A percentile compares a stretch with the other conserved stretches of the same genome.
Evolutionary conservation across 768 basidiomycete genomes (phyloP).

Genomic region (Leccinum rimulosum): DNA sequence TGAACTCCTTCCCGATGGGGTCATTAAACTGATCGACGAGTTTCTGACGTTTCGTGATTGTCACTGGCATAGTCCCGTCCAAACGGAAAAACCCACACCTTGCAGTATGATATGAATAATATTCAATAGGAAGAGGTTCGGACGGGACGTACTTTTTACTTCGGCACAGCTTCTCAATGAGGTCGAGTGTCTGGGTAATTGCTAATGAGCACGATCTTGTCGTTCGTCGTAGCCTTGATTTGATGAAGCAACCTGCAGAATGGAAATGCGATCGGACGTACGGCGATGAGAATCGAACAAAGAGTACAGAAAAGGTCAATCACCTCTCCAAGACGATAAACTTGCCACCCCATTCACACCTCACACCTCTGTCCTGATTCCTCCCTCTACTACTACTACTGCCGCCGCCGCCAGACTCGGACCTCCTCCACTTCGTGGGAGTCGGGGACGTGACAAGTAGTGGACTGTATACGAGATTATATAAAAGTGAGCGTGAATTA

Average conservation of each 20-base stretch:
- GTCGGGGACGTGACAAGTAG: no score
- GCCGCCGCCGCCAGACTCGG: neutral
- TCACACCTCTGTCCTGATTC: slow-evolving; percentile 45
- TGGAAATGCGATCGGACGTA: neutral
- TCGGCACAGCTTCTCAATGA: slow-evolving; percentile 87
- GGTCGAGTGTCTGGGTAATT: slow-evolving; percentile 95
- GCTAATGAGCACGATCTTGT: slow-evolving; percentile 96
- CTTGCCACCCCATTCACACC: slow-evolving; percentile 87
- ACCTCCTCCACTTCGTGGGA: no score
- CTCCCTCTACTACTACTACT: slow-evolving; percentile 41
- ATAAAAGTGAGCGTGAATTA: no score
- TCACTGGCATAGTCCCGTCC: slow-evolving; percentile 80
- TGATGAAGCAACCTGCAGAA: slow-evolving; percentile 74
- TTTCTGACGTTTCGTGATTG: slow-evolving; percentile 88
- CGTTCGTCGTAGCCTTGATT: slow-evolving; percentile 75
- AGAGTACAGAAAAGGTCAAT: slow-evolving; percentile 7
- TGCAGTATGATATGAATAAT: neutral
- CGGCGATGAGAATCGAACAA: neutral
- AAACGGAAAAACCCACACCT: slow-evolving; percentile 90
- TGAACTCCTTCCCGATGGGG: slow-evolving; percentile 88
- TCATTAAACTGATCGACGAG: slow-evolving; percentile 96
- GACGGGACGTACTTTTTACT: slow-evolving; percentile 64
- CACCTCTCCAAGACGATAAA: slow-evolving; percentile 92
- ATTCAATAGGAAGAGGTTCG: neutral
- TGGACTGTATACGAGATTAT: no score